Percentiles rank a stretch among this genome's conserved stretches.
These are phyloP conservation scores for Trichoderma koningiopsis DNA, from an alignment of 2,329 filamentous ascomycete species.

Conservation along the genomic window DNA sequence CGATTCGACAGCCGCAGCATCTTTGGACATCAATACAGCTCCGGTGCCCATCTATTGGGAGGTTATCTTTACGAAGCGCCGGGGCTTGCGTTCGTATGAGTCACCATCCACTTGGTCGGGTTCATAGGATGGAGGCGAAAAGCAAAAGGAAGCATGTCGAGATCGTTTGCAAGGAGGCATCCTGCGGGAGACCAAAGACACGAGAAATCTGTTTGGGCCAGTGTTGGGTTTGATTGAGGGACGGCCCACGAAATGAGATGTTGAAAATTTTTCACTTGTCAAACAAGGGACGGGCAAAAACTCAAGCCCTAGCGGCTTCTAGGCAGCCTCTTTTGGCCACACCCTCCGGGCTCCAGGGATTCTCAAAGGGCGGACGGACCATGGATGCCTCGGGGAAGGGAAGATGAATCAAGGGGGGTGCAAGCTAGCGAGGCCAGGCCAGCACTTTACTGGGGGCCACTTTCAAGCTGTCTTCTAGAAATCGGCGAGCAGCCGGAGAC, in stretches of 20 bases:
- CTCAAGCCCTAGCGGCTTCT: slow-evolving; percentile 22
- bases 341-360: slow-evolving; percentile 22
- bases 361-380: slow-evolving; percentile 6
- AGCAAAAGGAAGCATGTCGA: not conserved
- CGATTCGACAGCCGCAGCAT: slow-evolving; percentile 29
- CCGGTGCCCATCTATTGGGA: slow-evolving; percentile 29
- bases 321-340: slow-evolving; percentile 26
- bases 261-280: slow-evolving; percentile 29
- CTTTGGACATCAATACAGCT: slow-evolving; percentile 35
- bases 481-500: slow-evolving; percentile 5
- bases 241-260: slow-evolving; percentile 28
- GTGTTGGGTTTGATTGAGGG: slow-evolving; percentile 25
- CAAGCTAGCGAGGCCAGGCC: slow-evolving; percentile 13
- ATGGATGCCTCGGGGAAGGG: slow-evolving; percentile 11
- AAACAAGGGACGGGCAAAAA: slow-evolving; percentile 26
- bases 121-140: not conserved
- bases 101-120: slow-evolving; percentile 25
- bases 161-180: slow-evolving; percentile 10
- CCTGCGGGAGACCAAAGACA: slow-evolving; percentile 11
- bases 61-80: slow-evolving; percentile 26
- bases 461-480: slow-evolving; percentile 27
- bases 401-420: not conserved
- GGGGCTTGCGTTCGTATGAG: slow-evolving; percentile 23
- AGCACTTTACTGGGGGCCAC: slow-evolving; percentile 7
- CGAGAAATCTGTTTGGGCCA: slow-evolving; percentile 10